A percentile compares a stretch with the other conserved stretches of the same genome.
phyloP scores from a whole-genome alignment of 2,329 filamentous ascomycete genomes.

The Fusarium fujikuroi region DNA sequence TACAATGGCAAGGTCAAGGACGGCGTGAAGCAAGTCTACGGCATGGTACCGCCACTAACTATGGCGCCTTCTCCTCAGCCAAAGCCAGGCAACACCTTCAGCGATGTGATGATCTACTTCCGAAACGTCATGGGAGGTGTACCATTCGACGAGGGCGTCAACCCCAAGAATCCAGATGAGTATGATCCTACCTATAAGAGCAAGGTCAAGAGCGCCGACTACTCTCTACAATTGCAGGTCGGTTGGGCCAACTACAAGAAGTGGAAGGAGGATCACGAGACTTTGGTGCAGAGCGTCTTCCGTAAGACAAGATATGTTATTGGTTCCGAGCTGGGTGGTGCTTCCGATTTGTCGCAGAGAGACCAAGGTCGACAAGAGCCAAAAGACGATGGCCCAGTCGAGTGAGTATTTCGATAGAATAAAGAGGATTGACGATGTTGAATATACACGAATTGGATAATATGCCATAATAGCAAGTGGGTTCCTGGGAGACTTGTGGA shows the following conservation, averaged over 20 bases:
- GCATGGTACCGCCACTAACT: background rate
- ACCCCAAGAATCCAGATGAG: background rate
- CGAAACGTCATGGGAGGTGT: background rate
- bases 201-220: background rate
- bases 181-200: background rate
- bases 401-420: background rate
- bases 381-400: background rate
- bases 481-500: background rate
- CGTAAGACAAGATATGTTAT: background rate
- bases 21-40: background rate
- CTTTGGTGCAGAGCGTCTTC: background rate
- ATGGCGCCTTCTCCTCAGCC: background rate
- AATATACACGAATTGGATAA: accelerated
- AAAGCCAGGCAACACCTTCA: background rate
- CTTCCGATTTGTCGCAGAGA: background rate
- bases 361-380: background rate
- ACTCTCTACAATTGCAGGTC: background rate
- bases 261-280: background rate
- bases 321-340: background rate
- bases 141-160: background rate
- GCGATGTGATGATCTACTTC: background rate
- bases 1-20: background rate
- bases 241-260: background rate
- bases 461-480: background rate
- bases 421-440: accelerated